Percentiles rank a stretch among this genome's conserved stretches.
These are phyloP conservation scores for Cladophialophora chaetospira DNA, from an alignment of 2,329 filamentous ascomycete genomes.

Conservation along the genomic window DNA sequence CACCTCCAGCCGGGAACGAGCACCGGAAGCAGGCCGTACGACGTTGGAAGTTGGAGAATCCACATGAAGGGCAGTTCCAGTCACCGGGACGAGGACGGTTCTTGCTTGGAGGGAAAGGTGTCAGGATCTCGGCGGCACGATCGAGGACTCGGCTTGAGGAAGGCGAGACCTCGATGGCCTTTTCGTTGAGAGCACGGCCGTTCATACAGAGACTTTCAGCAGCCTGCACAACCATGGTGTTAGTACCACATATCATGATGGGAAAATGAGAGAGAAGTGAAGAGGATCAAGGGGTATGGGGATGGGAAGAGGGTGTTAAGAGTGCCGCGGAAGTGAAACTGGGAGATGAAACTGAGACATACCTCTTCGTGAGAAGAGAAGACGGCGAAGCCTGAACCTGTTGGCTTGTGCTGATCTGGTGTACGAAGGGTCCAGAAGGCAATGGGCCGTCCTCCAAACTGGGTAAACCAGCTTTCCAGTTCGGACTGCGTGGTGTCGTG, in stretches of 20 bases:
- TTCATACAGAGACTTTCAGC: slow-evolving; percentile 99
- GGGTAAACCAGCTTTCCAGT: slow-evolving; percentile 98
- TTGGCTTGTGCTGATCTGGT: slow-evolving; percentile 99
- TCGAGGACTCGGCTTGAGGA: slow-evolving; percentile 97
- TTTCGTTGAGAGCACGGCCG: slow-evolving; percentile 94
- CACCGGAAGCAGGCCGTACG: slow-evolving; percentile 98
- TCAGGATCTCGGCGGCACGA: slow-evolving; percentile 91
- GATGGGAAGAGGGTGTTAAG: slow-evolving; percentile 13
- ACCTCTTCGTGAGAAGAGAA: slow-evolving; percentile 99
- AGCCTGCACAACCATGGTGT: slow-evolving; percentile 59
- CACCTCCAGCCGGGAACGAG: slow-evolving; percentile 93
- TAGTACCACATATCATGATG: background rate
- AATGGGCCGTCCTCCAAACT: slow-evolving; percentile 95
- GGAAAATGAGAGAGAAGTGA: background rate
- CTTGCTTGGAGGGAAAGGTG: slow-evolving; percentile 97
- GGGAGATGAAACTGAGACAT: slow-evolving; percentile 41
- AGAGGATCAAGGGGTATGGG: slow-evolving; percentile 19
- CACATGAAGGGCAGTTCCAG: slow-evolving; percentile 98
- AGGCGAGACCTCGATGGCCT: slow-evolving; percentile 97
- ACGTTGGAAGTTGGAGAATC: slow-evolving; percentile 99
- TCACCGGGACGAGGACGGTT: slow-evolving; percentile 95
- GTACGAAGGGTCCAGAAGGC: slow-evolving; percentile 98
- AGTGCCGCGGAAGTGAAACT: slow-evolving; percentile 11
- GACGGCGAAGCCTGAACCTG: slow-evolving; percentile 94
- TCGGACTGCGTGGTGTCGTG: slow-evolving; percentile 99